Evolutionary conservation across 805 yeast species (phyloP).

Genomic region (Wickerhamomyces alni): DNA sequence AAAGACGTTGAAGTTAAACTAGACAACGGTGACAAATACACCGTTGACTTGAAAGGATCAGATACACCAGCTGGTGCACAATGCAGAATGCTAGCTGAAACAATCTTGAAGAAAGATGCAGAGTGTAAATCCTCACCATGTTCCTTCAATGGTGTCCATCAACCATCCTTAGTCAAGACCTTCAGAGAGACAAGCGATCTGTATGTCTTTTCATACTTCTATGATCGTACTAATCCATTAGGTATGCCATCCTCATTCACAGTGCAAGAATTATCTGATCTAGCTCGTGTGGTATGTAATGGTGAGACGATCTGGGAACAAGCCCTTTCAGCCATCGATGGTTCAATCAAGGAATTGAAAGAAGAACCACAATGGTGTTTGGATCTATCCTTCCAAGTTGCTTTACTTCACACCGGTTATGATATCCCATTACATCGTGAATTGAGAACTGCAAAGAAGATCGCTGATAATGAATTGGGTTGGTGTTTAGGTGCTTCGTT

Average conservation of each 20-base stretch:
- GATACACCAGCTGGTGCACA: slow-evolving; percentile 63
- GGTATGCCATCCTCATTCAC: slow-evolving; percentile 94
- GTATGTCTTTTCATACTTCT: slow-evolving; percentile 90
- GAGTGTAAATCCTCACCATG: slow-evolving; percentile 77
- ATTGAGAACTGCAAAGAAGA: slow-evolving; percentile 85
- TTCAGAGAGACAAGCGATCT: slow-evolving; percentile 71
- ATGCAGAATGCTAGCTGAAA: slow-evolving; percentile 82
- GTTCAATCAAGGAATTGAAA: slow-evolving; percentile 57
- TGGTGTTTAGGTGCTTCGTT: slow-evolving; percentile 99
- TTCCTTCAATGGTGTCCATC: slow-evolving; percentile 95
- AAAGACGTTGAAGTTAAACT: slow-evolving; percentile 55
- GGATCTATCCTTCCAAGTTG: slow-evolving; percentile 85
- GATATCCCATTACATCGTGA: slow-evolving; percentile 89
- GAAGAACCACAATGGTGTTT: slow-evolving; percentile 92
- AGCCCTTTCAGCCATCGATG: slow-evolving; percentile 58
- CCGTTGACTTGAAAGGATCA: slow-evolving; percentile 64
- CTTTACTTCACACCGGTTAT: slow-evolving; percentile 92
- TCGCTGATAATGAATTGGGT: slow-evolving; percentile 86
- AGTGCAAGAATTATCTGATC: slow-evolving; percentile 72
- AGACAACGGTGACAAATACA: slow-evolving; percentile 38
- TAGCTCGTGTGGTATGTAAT: slow-evolving; percentile 78
- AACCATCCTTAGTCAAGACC: slow-evolving; percentile 80
- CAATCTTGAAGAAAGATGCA: slow-evolving; percentile 74
- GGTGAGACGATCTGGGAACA: slow-evolving; percentile 74
- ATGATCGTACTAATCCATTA: slow-evolving; percentile 88